These are phyloP conservation scores for Stachybotrys chartarum DNA, from an alignment of 2,329 filamentous ascomycete genomes.

Conservation along the genomic window DNA sequence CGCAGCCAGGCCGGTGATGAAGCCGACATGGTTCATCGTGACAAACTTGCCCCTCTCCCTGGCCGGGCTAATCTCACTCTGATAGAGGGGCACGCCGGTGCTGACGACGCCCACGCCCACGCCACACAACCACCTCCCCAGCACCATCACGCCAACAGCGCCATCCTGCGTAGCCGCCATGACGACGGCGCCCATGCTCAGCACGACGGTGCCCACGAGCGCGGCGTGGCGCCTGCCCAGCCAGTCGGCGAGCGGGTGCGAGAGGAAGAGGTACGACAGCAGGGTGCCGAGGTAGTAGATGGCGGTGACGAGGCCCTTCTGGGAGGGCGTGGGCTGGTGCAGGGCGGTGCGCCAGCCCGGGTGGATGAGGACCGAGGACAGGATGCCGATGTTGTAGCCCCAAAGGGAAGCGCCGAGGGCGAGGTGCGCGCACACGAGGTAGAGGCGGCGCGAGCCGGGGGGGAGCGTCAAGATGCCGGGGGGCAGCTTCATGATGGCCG, in stretches of 20 bases:
- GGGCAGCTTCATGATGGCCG: not conserved
- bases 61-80: slow-evolving; percentile 50
- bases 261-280: slow-evolving; percentile 46
- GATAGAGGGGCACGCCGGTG: slow-evolving; percentile 50
- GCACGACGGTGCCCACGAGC: slow-evolving; percentile 35
- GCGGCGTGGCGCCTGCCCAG: slow-evolving; percentile 46
- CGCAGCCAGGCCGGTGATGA: slow-evolving; percentile 44
- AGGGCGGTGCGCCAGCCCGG: slow-evolving; percentile 44
- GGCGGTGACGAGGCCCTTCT: slow-evolving; percentile 45
- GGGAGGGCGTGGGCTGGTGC: slow-evolving; percentile 33
- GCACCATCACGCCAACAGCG: slow-evolving; percentile 38
- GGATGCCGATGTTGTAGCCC: slow-evolving; percentile 15
- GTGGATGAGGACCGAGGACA: slow-evolving; percentile 38
- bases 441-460: slow-evolving; percentile 26
- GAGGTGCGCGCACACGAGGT: slow-evolving; percentile 43
- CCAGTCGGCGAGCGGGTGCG: slow-evolving; percentile 42
- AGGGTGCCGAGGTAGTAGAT: slow-evolving; percentile 53
- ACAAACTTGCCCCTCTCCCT: slow-evolving; percentile 47
- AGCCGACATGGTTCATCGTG: slow-evolving; percentile 52
- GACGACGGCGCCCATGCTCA: slow-evolving; percentile 40
- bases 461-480: slow-evolving; percentile 1
- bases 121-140: slow-evolving; percentile 44
- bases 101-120: slow-evolving; percentile 47
- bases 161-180: slow-evolving; percentile 35
- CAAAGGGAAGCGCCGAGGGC: slow-evolving; percentile 41